Evolutionary conservation across 179 eudicot species (phyloP), one percentile per base, ranked within the genome.

Genomic region (Beta corolliflora): DNA sequence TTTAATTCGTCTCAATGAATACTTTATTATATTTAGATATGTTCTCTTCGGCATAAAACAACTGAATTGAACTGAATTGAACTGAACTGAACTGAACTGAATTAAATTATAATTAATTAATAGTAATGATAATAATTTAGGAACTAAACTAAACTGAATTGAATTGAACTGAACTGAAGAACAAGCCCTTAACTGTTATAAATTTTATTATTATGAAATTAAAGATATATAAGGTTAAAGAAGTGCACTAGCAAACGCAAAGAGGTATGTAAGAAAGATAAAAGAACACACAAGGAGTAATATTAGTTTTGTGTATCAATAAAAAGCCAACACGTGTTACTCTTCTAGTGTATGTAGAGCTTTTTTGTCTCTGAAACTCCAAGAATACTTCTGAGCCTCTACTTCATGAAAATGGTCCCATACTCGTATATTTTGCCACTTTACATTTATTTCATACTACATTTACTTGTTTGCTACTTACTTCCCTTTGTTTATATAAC

Each of bases 281-380:
- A 15, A 18, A 75, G 14, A 21, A 23, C 69, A 72, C n/a, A 59
- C 13, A 3, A n/a, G 46, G 18, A 11, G 55, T 63, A 18, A 55
- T 77, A 21, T 75, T 53, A 13, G 54, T 74, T 76, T 72, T 65
- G 50, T 84, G 67, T 73, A 80, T 85, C 90, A 87, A 86, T 83
- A 58, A 73, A 13, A 84, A 61, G 25, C 16, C 25, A 71, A 85
- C 96, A 85, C 87, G 84, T 86, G 91, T 84, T 66, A 29, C 48
- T 54, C n/a, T 70, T 77, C 31, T 77, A 72, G 54, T 73, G 72
- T 55, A 81, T 11, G 56, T 52, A 44, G 65, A 21, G 45, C 46
- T 64, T 9, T 29, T 60, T 77, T 31, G 10, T 4, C 36, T 31
- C 71, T 77, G 77, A 65, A 85, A 77, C 76, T 79, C 75, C 29